Evolutionary conservation across 2,329 filamentous ascomycete species (phyloP), one percentile per base, ranked within the genome.

Genomic region (Aspergillus fumigatus): DNA sequence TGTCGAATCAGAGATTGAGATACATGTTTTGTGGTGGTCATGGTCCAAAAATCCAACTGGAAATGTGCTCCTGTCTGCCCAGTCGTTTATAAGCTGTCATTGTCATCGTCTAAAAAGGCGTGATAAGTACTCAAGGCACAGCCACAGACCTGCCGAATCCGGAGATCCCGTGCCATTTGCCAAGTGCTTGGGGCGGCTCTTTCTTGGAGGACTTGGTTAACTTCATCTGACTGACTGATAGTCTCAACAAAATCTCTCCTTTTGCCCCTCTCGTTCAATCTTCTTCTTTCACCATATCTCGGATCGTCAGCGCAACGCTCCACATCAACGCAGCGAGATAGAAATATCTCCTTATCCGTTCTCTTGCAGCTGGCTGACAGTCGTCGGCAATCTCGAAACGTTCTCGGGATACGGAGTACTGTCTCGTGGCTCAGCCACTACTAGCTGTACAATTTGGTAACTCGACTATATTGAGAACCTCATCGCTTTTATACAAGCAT

Each of bases 401-500:
- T 10, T 43, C 4, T 32, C 27, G 23, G 40, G 6, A 19, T 11
- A 21, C 27, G 23, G 40, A 7, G 9, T 11, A 21, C 19, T 21
- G 8, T 21, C 8, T 43, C n/a, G 11, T 21, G n/a, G 21, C 21
- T 43, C 40, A 11, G 40, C 8, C 14, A 21, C 50, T 38, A 19
- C 8, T 21, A 21, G n/a, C 25, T 51, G 29, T n/a, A 23, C 27
- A 14, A 41, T 41, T 21, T 50, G 10, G 25, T 41, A 10, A 10
- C 9, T 51, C 21, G n/a, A 9, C 32, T 23, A 23, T 38, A 23
- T 25, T 49, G 38, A 49, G 35, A 43, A 48, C 41, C 48, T 47
- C 51, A 58, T 59, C 59, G 54, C 60, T 29, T 51, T 47, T 23
- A 49, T 19, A 25, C 43, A 52, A 35, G 3, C 21, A 41, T 32